Percentiles rank a stretch among this genome's conserved stretches.
Evolutionary conservation across 768 basidiomycete species (phyloP).

Genomic region (Roridomyces roridus): DNA sequence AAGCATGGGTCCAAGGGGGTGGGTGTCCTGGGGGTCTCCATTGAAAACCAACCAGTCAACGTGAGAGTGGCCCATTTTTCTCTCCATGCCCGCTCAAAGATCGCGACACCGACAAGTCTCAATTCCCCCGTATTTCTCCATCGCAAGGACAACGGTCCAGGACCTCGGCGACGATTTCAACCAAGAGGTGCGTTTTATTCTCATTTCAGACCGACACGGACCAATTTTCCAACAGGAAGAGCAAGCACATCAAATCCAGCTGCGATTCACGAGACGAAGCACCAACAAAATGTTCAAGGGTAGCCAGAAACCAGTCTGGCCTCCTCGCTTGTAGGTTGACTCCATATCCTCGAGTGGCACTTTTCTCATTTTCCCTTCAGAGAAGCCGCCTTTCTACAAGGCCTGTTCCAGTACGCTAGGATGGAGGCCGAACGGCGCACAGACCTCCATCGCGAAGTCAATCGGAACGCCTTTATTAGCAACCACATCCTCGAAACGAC

Average conservation of each 20-base stretch:
- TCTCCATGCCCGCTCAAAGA: too few relatives aligned
- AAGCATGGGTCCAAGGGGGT: too few relatives aligned
- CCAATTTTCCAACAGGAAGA: not conserved
- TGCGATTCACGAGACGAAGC: not conserved
- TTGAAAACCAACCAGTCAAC: too few relatives aligned
- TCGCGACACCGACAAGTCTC: too few relatives aligned
- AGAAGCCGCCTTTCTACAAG: conserved; percentile 3
- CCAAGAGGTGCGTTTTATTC: not conserved
- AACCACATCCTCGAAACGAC: not conserved
- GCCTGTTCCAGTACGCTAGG: not conserved
- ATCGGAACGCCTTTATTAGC: not conserved
- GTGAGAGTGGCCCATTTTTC: too few relatives aligned
- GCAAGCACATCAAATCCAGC: not conserved
- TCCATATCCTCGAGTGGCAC: not conserved
- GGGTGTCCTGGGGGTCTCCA: too few relatives aligned
- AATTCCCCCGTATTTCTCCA: too few relatives aligned
- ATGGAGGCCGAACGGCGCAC: not conserved
- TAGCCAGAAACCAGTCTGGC: conserved; percentile 7
- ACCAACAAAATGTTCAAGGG: not conserved
- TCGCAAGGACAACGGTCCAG: not conserved
- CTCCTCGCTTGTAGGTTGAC: not conserved
- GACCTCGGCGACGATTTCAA: not conserved
- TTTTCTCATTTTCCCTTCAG: not conserved
- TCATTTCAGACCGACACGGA: not conserved
- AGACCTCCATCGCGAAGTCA: not conserved